Conservation (phyloP, 805 yeast genomes). For the Saccharomycopsis schoenii region DNA sequence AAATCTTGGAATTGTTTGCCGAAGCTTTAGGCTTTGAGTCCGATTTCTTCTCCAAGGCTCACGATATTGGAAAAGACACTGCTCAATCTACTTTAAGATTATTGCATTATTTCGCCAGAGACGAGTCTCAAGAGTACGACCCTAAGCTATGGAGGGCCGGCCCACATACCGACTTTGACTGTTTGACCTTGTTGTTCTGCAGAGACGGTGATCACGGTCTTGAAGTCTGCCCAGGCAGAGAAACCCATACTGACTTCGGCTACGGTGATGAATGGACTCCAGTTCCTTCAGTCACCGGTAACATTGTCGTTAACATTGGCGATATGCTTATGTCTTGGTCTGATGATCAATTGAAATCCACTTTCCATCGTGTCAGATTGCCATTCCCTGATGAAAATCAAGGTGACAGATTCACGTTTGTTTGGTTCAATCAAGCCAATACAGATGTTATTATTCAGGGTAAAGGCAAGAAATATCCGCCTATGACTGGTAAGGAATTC, state of each 20-base stretch:
- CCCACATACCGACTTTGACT: slow-evolving; percentile 31
- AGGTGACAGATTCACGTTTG: slow-evolving; percentile 26
- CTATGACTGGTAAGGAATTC: slow-evolving; percentile 26
- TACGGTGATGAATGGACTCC: slow-evolving; percentile 29
- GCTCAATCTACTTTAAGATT: slow-evolving; percentile 29
- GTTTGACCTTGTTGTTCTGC: slow-evolving; percentile 28
- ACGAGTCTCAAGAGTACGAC: slow-evolving; percentile 17
- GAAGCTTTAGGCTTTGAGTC: slow-evolving; percentile 25
- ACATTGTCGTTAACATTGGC: slow-evolving; percentile 30
- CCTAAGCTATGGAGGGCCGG: slow-evolving; percentile 29
- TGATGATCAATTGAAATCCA: slow-evolving; percentile 27
- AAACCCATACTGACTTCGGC: slow-evolving; percentile 28
- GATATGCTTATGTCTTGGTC: slow-evolving; percentile 33
- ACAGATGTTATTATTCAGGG: slow-evolving; percentile 26
- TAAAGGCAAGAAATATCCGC: slow-evolving; percentile 23
- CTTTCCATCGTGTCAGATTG: slow-evolving; percentile 28
- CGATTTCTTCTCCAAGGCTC: slow-evolving; percentile 25
- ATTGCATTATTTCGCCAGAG: slow-evolving; percentile 26
- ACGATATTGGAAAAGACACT: slow-evolving; percentile 21
- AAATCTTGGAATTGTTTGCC: slow-evolving; percentile 25
- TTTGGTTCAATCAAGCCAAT: slow-evolving; percentile 30
- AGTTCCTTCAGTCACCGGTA: slow-evolving; percentile 27
- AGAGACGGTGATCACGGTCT: slow-evolving; percentile 29
- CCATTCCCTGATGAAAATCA: slow-evolving; percentile 25
- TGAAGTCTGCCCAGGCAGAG: slow-evolving; percentile 31